These are phyloP conservation scores for Chenopodium berlandieri DNA, from an alignment of 148 eudicot genomes.

Conservation along the genomic window DNA sequence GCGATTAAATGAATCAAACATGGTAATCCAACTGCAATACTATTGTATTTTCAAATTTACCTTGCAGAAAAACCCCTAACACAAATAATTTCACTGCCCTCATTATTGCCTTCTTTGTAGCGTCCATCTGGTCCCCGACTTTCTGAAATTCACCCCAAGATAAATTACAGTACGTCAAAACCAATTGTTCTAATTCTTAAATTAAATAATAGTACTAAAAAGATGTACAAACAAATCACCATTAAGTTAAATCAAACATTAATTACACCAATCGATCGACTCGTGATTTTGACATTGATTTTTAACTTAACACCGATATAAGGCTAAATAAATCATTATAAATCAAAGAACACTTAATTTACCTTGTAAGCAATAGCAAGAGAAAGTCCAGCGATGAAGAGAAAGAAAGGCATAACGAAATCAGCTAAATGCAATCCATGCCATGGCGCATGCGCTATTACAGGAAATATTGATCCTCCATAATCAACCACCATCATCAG, in stretches of 20 bases:
- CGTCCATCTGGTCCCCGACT: conserved; percentile 54
- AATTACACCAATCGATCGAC: no score
- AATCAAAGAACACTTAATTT: not conserved
- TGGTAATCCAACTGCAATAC: not conserved
- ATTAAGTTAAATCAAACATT: no score
- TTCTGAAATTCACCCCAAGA: conserved; percentile 41
- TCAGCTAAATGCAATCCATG: conserved; percentile 83
- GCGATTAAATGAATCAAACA: not conserved
- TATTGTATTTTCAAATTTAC: conserved; percentile 22
- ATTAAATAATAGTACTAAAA: no score
- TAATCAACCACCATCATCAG: conserved; percentile 88
- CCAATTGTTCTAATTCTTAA: no score
- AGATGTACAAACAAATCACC: no score
- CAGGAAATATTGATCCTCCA: conserved; percentile 68
- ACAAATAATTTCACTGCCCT: conserved; percentile 60
- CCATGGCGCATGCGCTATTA: conserved; percentile 82
- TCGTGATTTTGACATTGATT: no score
- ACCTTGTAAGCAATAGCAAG: conserved; percentile 83
- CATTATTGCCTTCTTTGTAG: conserved; percentile 55
- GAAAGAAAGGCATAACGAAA: conserved; percentile 90
- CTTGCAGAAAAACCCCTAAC: conserved; percentile 87
- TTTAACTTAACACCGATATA: no score
- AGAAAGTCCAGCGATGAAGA: conserved; percentile 78
- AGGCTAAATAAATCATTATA: no score
- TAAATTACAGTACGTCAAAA: not conserved